Conservation (phyloP, 2,329 filamentous ascomycete species). For the Xylaria sp. region DNA sequence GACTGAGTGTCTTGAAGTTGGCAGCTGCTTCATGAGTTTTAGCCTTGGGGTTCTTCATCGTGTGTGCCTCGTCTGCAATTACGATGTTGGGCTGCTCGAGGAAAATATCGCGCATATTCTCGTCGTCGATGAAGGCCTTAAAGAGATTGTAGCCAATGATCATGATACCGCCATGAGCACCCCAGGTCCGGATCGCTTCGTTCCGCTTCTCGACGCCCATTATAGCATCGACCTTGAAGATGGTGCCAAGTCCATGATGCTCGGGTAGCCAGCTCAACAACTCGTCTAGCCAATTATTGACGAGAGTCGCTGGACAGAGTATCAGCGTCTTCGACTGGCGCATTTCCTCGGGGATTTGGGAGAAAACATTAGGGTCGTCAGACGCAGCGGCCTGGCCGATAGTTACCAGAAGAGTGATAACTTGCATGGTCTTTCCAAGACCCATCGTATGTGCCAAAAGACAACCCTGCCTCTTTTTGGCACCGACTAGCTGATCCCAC, state of each 20-base stretch:
- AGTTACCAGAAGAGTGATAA: constrained; percentile 83
- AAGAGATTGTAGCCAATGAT: constrained; percentile 81
- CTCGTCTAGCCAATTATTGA: constrained; percentile 88
- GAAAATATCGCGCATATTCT: constrained; percentile 56
- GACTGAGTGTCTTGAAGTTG: constrained; percentile 72
- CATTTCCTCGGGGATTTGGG: constrained; percentile 76
- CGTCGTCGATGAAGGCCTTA: constrained; percentile 50
- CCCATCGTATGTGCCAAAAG: constrained; percentile 92
- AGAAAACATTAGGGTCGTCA: constrained; percentile 62
- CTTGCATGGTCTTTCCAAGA: constrained; percentile 91
- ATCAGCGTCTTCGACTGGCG: constrained; percentile 73
- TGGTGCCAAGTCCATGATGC: constrained; percentile 61
- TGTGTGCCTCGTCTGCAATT: constrained; percentile 87
- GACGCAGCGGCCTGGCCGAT: constrained; percentile 75
- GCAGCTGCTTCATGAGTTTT: constrained; percentile 64
- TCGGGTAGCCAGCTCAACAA: constrained; percentile 74
- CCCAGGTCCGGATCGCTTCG: constrained; percentile 67
- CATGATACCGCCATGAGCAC: constrained; percentile 74
- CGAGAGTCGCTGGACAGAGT: constrained; percentile 77
- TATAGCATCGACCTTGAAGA: constrained; percentile 65
- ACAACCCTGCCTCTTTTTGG: constrained; percentile 74
- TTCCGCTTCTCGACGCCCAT: constrained; percentile 54
- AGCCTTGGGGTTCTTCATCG: constrained; percentile 73
- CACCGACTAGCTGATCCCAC: constrained; percentile 83
- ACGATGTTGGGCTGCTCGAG: constrained; percentile 75